phyloP scores from a whole-genome alignment of 2,329 filamentous ascomycete genomes.

The Exophiala viscosa region DNA sequence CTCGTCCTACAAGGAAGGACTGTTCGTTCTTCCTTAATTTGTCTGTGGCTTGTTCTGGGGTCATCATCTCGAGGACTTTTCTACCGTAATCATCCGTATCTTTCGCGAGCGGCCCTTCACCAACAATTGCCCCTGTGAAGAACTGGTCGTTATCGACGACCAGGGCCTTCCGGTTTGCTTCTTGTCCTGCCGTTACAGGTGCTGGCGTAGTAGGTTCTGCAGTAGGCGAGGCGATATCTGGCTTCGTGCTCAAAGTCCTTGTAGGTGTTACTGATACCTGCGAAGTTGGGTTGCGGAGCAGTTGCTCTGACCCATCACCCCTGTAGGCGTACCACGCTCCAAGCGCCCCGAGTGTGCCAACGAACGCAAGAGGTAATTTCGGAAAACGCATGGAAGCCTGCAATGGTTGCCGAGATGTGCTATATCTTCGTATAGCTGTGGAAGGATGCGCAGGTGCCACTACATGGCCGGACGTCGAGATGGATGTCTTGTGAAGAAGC shows the following conservation, averaged over 20 bases:
- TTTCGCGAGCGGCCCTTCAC: conserved; percentile 83
- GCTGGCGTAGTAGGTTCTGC: conserved; percentile 28
- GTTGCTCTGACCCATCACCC: conserved; percentile 31
- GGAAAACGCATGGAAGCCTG: conserved; percentile 49
- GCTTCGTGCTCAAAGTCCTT: conserved; percentile 21
- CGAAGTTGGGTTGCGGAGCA: conserved; percentile 21
- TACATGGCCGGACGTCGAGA: conserved; percentile 38
- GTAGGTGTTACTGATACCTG: conserved; percentile 20
- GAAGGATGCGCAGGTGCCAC: conserved; percentile 35
- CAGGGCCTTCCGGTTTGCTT: conserved; percentile 64
- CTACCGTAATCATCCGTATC: conserved; percentile 78
- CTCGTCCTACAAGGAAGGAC: conserved; percentile 84
- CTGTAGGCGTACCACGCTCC: conserved; percentile 50
- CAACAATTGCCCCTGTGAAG: conserved; percentile 79
- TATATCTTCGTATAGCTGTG: conserved; percentile 34
- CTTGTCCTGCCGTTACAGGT: conserved; percentile 42
- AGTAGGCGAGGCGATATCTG: conserved; percentile 12
- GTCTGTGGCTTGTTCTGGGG: conserved; percentile 85
- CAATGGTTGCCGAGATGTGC: conserved; percentile 35
- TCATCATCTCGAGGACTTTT: conserved; percentile 92
- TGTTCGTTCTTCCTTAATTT: conserved; percentile 86
- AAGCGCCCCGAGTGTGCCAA: conserved; percentile 46
- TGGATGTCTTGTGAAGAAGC: conserved; percentile 32
- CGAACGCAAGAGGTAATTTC: conserved; percentile 46
- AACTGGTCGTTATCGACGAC: conserved; percentile 88